Evolutionary conservation across 2,329 filamentous ascomycete genomes (phyloP), one percentile per base, ranked within the genome.

Genomic region (Beauveria sp.): DNA sequence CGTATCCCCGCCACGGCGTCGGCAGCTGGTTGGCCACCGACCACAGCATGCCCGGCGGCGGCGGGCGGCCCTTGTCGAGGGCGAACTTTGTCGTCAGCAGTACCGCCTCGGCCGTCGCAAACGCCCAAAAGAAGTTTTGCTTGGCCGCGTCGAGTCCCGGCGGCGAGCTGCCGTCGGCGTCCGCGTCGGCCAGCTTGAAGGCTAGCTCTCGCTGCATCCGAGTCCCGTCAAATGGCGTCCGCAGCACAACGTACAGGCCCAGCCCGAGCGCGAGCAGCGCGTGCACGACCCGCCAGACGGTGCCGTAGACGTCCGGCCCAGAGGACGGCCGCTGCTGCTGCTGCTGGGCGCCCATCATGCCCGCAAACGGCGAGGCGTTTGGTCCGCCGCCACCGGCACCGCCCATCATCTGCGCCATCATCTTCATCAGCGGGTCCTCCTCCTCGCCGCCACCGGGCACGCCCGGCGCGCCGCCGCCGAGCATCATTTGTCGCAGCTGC

Each of bases 21-120:
- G 90, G 90, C 65, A 93, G 70, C 67, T 91, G 84, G 5, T 84
- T 81, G 5, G 82, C 78, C 46, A 88, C 75, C 26, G 81, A 88
- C 64, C 85, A 86, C 64, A 91, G 67, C 62, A 89, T 80, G 3
- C 88, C 88, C 28, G 78, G 74, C 3, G 83, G 83, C 64, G 83
- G 83, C 51, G 82, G 71, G 45, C 77, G 73, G 26, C 82, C 82
- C 67, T 83, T 84, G 67, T 91, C 88, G 57, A 91, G 70, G 67
- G 91, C 85, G 71, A 88, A 90, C 26, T 89, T 80, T 34, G 83
- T 86, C 1, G 85, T 88, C 65, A 93, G 84, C 65, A 93, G 77
- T 59, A 90, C 71, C 12, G 90, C 80, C 76, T 95, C 89, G 38
- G 85, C 87, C 0, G 89, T 91, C 6, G 89, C 87, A 71, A 93